Evolutionary conservation across 2,329 filamentous ascomycete genomes (phyloP).

Genomic region (Fusarium denticulatum): DNA sequence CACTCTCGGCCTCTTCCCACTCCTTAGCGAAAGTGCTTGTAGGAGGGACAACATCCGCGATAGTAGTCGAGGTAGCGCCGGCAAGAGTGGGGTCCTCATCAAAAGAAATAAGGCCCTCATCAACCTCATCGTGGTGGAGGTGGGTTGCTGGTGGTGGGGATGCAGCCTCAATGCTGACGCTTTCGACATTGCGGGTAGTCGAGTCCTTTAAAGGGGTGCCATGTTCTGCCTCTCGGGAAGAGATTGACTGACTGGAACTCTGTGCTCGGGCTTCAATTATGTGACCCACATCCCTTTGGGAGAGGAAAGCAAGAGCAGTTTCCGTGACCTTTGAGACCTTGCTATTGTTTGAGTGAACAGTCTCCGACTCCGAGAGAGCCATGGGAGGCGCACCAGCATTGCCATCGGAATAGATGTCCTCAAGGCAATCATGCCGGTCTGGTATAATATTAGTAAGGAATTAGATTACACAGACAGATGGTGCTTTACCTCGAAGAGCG

Average conservation of each 20-base stretch:
- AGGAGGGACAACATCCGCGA: not conserved
- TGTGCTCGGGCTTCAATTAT: not conserved
- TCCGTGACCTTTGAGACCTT: not conserved
- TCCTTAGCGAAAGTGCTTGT: not conserved
- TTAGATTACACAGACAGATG: too few relatives aligned
- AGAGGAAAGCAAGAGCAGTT: not conserved
- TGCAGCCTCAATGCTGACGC: too few relatives aligned
- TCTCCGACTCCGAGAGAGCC: not conserved
- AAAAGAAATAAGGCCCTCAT: conserved; percentile 7
- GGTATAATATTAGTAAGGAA: not conserved
- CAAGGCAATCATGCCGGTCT: not conserved
- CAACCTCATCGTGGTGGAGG: not conserved
- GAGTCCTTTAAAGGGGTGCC: not conserved
- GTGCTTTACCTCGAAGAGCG: not conserved
- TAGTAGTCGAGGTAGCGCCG: not conserved
- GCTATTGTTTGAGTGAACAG: not conserved
- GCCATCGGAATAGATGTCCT: not conserved
- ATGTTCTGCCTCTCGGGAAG: not conserved
- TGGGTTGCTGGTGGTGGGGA: too few relatives aligned
- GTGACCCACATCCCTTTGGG: not conserved
- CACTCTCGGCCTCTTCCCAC: not conserved
- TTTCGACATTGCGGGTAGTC: not conserved
- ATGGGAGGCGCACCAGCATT: not conserved
- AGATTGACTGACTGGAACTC: not conserved
- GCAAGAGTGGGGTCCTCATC: not conserved